Conservation (phyloP, 2,329 filamentous ascomycete species). For the Pseudopyrenochaeta lycopersici region DNA sequence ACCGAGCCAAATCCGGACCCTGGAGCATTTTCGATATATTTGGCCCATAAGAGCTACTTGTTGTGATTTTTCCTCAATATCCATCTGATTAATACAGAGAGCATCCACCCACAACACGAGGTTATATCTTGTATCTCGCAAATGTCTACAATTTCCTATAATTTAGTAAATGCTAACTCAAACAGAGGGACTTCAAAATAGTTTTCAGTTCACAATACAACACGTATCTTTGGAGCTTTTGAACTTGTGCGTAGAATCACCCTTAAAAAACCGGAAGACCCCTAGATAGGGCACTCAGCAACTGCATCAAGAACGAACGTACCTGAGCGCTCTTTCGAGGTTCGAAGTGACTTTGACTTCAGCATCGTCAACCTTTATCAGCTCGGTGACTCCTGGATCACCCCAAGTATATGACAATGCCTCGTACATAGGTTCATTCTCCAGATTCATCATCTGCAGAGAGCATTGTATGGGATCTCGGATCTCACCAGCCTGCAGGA, state of each 20-base stretch:
- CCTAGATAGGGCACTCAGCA: no score
- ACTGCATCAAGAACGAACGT: no score
- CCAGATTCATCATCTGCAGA: background rate
- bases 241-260: no score
- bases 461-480: background rate
- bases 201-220: no score
- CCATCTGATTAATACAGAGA: background rate
- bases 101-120: background rate
- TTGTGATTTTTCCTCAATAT: slow-evolving; percentile 1
- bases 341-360: slow-evolving; percentile 2
- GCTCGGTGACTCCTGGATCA: background rate
- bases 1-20: slow-evolving; percentile 1
- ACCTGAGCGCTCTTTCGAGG: background rate
- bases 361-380: slow-evolving; percentile 1
- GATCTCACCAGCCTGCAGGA: background rate
- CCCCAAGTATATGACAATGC: slow-evolving; percentile 9
- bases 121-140: background rate
- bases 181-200: no score
- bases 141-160: background rate
- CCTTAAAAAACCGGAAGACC: no score
- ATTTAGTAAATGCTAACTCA: no score
- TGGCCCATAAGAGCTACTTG: slow-evolving; percentile 3
- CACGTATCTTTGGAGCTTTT: no score
- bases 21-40: background rate
- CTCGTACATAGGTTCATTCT: background rate